Conservation (phyloP, 2,329 filamentous ascomycete species). For the Exophiala sp. region DNA sequence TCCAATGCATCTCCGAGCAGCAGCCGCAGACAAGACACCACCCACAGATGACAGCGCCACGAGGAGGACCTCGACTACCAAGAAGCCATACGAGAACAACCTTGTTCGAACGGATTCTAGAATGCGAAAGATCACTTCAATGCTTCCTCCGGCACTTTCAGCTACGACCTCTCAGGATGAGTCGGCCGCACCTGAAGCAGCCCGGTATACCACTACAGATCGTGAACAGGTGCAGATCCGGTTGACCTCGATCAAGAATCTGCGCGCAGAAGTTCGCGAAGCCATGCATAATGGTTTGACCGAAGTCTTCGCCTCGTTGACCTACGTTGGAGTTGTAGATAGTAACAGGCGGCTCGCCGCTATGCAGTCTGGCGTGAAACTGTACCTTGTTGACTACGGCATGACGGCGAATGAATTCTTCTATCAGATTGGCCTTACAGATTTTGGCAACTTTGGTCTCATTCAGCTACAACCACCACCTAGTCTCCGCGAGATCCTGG, state of each 20-base stretch:
- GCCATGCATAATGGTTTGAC: constrained; percentile 81
- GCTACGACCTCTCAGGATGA: constrained; percentile 33
- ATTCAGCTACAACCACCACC: constrained; percentile 78
- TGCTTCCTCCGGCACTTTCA: constrained; percentile 65
- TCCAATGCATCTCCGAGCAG: constrained; percentile 29
- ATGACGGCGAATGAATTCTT: constrained; percentile 84
- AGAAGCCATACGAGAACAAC: constrained; percentile 74
- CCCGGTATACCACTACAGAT: constrained; percentile 69
- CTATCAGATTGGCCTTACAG: constrained; percentile 89
- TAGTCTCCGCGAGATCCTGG: constrained; percentile 65
- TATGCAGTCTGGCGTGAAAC: constrained; percentile 85
- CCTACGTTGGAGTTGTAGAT: constrained; percentile 91
- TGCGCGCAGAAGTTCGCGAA: constrained; percentile 76
- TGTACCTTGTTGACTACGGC: constrained; percentile 92
- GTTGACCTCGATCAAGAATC: constrained; percentile 78
- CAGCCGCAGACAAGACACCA: constrained; percentile 37
- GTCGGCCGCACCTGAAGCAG: constrained; percentile 43
- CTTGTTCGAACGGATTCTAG: constrained; percentile 86
- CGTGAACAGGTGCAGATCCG: constrained; percentile 67
- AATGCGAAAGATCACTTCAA: constrained; percentile 90
- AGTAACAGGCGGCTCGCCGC: constrained; percentile 82
- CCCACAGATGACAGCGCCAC: constrained; percentile 36
- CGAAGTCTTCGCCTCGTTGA: constrained; percentile 81
- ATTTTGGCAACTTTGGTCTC: constrained; percentile 90
- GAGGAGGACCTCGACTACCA: constrained; percentile 34